phyloP scores from a whole-genome alignment of 1,139 yeast genomes.

The Taphrina betulina region DNA sequence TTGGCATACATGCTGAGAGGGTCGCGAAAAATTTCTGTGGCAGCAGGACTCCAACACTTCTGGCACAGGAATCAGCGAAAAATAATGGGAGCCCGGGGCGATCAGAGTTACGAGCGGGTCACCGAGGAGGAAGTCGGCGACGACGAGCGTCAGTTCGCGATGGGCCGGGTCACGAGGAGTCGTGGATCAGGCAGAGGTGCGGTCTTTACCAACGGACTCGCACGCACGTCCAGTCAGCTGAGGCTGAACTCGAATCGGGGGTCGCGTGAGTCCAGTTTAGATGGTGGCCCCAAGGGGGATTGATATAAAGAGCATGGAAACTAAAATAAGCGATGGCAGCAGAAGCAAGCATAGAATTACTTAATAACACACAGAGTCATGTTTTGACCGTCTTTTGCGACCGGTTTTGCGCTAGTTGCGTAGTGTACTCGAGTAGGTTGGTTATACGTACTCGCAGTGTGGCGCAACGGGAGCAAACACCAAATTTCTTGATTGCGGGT shows the following conservation, averaged over 20 bases:
- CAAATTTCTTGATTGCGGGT: too few relatives aligned
- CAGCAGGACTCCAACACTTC: conserved; percentile 11
- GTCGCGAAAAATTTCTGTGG: conserved; percentile 2
- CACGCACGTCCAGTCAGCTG: conserved; percentile 16
- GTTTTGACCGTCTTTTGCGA: too few relatives aligned
- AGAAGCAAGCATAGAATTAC: too few relatives aligned
- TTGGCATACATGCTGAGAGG: conserved; percentile 21
- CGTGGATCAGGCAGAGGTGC: not conserved
- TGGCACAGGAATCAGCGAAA: conserved; percentile 26
- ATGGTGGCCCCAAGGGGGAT: too few relatives aligned
- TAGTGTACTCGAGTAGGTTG: too few relatives aligned
- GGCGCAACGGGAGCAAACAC: too few relatives aligned
- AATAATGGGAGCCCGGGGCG: conserved; percentile 30
- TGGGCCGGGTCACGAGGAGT: not conserved
- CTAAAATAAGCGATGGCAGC: too few relatives aligned
- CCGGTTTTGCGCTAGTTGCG: too few relatives aligned
- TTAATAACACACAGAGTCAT: too few relatives aligned
- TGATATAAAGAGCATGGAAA: too few relatives aligned
- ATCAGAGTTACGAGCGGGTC: conserved; percentile 24
- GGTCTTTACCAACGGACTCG: conserved; percentile 12
- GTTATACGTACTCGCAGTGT: too few relatives aligned
- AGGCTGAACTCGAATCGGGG: conserved; percentile 14
- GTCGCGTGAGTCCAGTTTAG: conserved; percentile 1
- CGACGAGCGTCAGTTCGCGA: conserved; percentile 15
- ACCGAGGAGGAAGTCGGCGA: conserved; percentile 27